Evolutionary conservation across 495 filamentous ascomycete species (phyloP).

Genomic region (Bryoglossum gracile): DNA sequence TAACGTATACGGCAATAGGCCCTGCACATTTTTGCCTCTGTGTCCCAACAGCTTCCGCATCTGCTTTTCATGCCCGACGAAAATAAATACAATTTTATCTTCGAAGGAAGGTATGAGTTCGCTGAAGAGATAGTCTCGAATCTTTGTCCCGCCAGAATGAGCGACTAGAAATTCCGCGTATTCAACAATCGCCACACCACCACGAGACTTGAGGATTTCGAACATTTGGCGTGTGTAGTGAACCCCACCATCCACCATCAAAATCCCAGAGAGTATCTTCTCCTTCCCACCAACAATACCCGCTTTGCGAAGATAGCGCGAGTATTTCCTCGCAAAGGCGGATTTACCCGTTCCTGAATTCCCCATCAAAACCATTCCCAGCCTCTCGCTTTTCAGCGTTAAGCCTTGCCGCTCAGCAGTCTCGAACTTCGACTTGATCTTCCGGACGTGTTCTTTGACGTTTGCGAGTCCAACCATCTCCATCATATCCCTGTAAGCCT

Average conservation of each 20-base stretch:
- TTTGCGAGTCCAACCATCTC: conserved; percentile 54
- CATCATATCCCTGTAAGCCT: conserved; percentile 47
- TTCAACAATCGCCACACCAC: conserved; percentile 58
- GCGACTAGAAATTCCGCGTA: too few relatives aligned
- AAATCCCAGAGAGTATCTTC: conserved; percentile 49
- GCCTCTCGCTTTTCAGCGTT: conserved; percentile 43
- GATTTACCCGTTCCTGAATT: conserved; percentile 68
- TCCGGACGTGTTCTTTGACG: conserved; percentile 50
- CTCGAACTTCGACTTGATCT: conserved; percentile 51
- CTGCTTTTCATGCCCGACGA: conserved; percentile 66
- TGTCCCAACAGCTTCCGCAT: conserved; percentile 76
- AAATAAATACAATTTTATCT: conserved; percentile 68
- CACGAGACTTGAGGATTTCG: conserved; percentile 35
- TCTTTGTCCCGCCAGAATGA: conserved; percentile 52
- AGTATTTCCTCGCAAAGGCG: conserved; percentile 57
- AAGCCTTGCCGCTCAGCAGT: conserved; percentile 36
- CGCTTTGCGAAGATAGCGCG: conserved; percentile 44
- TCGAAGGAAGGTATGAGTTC: conserved; percentile 76
- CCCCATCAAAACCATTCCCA: conserved; percentile 49
- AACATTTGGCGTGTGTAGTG: conserved; percentile 37
- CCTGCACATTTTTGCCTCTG: conserved; percentile 53
- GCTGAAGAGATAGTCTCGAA: conserved; percentile 64
- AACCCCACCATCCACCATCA: conserved; percentile 38
- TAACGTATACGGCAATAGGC: conserved; percentile 59
- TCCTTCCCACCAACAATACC: conserved; percentile 36